phyloP scores from a whole-genome alignment of 1,284 basidiomycete species.

The Mrakiaceae sp. region DNA sequence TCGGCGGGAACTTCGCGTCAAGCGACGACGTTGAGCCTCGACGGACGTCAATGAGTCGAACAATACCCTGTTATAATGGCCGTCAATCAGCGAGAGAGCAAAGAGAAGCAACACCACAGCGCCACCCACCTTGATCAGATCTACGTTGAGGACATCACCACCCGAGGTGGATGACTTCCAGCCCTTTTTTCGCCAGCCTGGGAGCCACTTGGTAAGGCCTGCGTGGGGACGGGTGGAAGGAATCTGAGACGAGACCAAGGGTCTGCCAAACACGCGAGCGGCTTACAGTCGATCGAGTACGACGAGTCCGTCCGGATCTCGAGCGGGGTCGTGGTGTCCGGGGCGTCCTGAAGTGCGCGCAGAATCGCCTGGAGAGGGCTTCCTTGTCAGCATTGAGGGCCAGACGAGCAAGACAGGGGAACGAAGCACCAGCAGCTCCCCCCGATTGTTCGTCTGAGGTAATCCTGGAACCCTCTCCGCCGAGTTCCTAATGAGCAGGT shows the following conservation, averaged over 20 bases:
- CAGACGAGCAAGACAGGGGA: neutral
- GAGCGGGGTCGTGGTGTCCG: constrained; percentile 30
- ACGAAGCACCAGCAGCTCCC: constrained; percentile 31
- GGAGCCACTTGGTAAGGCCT: constrained; percentile 24
- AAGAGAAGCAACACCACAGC: too few relatives aligned
- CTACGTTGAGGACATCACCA: constrained; percentile 30
- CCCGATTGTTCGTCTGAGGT: constrained; percentile 36
- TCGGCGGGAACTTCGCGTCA: neutral
- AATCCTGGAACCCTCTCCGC: constrained; percentile 31
- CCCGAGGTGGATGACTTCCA: constrained; percentile 22
- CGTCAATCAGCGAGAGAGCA: too few relatives aligned
- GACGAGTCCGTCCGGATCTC: constrained; percentile 36
- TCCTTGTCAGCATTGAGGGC: neutral
- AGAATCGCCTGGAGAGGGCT: constrained; percentile 29
- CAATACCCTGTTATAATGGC: constrained; percentile 24
- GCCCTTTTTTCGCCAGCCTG: constrained; percentile 30
- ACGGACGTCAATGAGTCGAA: constrained; percentile 26
- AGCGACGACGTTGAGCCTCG: neutral
- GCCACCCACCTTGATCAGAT: constrained; percentile 25
- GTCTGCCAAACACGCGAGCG: neutral
- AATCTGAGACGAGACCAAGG: neutral
- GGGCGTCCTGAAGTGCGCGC: constrained; percentile 32
- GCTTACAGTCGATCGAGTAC: constrained; percentile 34
- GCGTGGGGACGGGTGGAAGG: neutral
- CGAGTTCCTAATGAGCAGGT: constrained; percentile 23